Percentiles rank a stretch among this genome's conserved stretches.
phyloP scores from a whole-genome alignment of 176 grass and related monocot genomes.

The Aegilops tauschii region DNA sequence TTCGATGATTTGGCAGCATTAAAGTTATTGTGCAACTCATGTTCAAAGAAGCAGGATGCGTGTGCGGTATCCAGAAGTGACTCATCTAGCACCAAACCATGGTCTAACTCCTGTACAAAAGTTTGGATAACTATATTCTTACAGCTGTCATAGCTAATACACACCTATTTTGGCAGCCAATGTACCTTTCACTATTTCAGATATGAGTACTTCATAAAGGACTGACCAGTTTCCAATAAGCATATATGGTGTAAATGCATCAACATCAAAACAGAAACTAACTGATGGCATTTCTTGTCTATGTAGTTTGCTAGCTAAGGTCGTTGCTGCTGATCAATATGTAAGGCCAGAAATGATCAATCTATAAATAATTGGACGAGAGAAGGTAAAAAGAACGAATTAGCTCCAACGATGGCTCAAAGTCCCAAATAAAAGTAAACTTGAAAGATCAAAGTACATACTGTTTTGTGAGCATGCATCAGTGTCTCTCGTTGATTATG shows the following conservation, averaged over 20 bases:
- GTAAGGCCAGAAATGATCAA: not conserved
- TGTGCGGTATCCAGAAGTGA: not conserved
- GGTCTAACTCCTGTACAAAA: not conserved
- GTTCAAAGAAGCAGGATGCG: not conserved
- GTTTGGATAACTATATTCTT: not conserved
- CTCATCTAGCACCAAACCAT: not conserved
- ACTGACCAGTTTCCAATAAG: not conserved
- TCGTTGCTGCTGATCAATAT: not conserved
- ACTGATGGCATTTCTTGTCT: not conserved
- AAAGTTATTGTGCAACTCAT: not conserved
- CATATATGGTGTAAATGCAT: not conserved
- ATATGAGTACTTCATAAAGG: not conserved
- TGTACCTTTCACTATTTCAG: not conserved
- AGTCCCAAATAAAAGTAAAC: not conserved
- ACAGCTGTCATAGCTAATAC: not conserved
- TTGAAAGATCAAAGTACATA: constrained; percentile 39
- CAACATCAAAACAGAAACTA: not conserved
- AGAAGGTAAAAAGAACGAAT: not conserved
- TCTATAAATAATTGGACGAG: not conserved
- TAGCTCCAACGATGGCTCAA: not conserved
- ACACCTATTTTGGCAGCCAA: not conserved
- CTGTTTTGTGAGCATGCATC: constrained; percentile 75
- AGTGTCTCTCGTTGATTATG: constrained; percentile 83
- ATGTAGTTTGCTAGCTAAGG: not conserved
- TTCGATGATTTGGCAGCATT: not conserved